phyloP scores from a whole-genome alignment of 345 rosid genomes.

The Arabis alpina region DNA sequence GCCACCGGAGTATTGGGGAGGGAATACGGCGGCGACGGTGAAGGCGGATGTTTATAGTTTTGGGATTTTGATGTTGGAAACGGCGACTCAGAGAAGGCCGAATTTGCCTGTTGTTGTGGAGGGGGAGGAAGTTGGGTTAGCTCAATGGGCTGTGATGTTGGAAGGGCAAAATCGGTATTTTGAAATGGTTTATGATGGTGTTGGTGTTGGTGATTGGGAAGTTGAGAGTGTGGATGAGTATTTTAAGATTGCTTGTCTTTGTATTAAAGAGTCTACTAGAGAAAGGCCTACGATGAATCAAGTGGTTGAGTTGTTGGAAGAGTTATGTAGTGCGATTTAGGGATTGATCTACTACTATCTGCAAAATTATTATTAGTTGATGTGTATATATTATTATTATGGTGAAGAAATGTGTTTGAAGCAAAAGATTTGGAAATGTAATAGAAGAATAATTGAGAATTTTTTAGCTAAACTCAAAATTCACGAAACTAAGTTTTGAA shows the following conservation, averaged over 20 bases:
- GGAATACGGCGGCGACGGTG: slow-evolving; percentile 65
- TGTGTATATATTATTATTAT: too few relatives aligned
- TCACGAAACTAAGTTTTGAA: too few relatives aligned
- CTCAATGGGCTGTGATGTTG: slow-evolving; percentile 61
- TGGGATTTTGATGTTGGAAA: slow-evolving; percentile 81
- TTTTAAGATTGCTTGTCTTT: slow-evolving; percentile 62
- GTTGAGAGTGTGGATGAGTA: slow-evolving; percentile 52
- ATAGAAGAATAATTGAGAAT: too few relatives aligned
- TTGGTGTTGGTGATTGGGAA: slow-evolving; percentile 1
- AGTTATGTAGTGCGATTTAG: slow-evolving; percentile 1
- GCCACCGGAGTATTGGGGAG: slow-evolving; percentile 94
- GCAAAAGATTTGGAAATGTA: too few relatives aligned
- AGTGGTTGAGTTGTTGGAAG: slow-evolving; percentile 49
- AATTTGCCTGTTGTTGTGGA: slow-evolving; percentile 53
- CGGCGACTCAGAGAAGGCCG: slow-evolving; percentile 64
- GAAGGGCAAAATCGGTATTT: slow-evolving; percentile 41
- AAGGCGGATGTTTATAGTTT: slow-evolving; percentile 81
- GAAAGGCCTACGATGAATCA: slow-evolving; percentile 64
- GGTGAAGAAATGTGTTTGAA: too few relatives aligned
- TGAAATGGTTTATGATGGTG: slow-evolving; percentile 58
- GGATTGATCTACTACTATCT: too few relatives aligned
- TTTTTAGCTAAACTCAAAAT: too few relatives aligned
- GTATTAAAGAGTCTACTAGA: slow-evolving; percentile 49
- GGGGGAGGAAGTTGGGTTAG: slow-evolving; percentile 52
- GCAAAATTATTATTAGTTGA: too few relatives aligned